These are phyloP conservation scores for Saururus chinensis DNA, from an alignment of 164 flowering plant genomes.

Conservation along the genomic window DNA sequence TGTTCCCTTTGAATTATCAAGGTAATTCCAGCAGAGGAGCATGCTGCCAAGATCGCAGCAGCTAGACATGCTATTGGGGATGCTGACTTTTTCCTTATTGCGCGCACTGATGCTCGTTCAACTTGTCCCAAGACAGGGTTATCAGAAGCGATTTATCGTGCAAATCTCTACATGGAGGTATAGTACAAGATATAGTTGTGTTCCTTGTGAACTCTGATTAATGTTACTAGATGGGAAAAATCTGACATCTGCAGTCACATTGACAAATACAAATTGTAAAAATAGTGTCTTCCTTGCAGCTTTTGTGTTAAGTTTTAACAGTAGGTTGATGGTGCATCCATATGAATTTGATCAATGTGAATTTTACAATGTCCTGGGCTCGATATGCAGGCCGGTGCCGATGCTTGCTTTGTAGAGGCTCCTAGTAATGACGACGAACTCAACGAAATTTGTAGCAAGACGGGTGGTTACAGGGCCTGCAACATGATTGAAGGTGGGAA, in stretches of 20 bases:
- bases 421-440: slow-evolving; percentile 22
- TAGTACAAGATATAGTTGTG: background rate
- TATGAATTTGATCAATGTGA: too few relatives aligned
- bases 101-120: slow-evolving; percentile 28
- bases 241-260: too few relatives aligned
- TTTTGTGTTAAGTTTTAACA: too few relatives aligned
- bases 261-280: too few relatives aligned
- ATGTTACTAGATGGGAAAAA: too few relatives aligned
- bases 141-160: slow-evolving; percentile 21
- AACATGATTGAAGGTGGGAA: slow-evolving; percentile 28
- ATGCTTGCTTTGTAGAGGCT: slow-evolving; percentile 27
- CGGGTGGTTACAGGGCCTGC: slow-evolving; percentile 14
- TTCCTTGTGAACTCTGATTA: too few relatives aligned
- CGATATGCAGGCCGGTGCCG: slow-evolving; percentile 22
- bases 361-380: background rate
- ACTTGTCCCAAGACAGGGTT: slow-evolving; percentile 16
- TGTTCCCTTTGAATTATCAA: background rate
- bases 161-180: slow-evolving; percentile 28
- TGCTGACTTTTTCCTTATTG: slow-evolving; percentile 25
- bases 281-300: too few relatives aligned
- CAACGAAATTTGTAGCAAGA: slow-evolving; percentile 13
- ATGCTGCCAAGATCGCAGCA: slow-evolving; percentile 23
- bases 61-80: slow-evolving; percentile 28
- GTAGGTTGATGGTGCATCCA: too few relatives aligned
- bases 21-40: slow-evolving; percentile 26